A percentile compares a stretch with the other conserved stretches of the same genome.
Conservation (phyloP, 2,329 filamentous ascomycete genomes). For the Alternaria tenuissima region DNA sequence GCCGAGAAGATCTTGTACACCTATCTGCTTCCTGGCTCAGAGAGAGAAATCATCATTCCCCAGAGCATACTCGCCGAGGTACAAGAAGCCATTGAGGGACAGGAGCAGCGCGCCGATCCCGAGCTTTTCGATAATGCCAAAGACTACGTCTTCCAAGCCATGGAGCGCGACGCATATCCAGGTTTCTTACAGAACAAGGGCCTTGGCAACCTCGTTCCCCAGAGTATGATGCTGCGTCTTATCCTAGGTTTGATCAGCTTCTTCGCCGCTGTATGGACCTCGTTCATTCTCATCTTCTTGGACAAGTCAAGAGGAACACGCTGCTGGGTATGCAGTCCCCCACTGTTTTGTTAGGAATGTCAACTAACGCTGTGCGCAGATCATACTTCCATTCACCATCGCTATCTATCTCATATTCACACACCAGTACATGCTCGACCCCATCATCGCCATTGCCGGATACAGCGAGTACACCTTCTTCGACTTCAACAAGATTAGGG, state of each 20-base stretch:
- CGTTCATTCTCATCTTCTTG: constrained; percentile 91
- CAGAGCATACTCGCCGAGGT: constrained; percentile 87
- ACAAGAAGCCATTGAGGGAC: constrained; percentile 84
- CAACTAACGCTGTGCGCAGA: constrained; percentile 50
- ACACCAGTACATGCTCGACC: constrained; percentile 95
- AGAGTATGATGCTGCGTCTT: constrained; percentile 84
- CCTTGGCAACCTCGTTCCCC: constrained; percentile 91
- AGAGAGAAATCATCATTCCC: constrained; percentile 93
- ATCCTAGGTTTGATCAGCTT: constrained; percentile 85
- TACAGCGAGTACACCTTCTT: constrained; percentile 97
- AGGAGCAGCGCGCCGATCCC: constrained; percentile 86
- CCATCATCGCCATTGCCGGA: constrained; percentile 85
- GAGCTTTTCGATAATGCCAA: constrained; percentile 98
- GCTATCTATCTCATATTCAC: constrained; percentile 78
- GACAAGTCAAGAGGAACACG: constrained; percentile 76
- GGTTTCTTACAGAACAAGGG: constrained; percentile 96
- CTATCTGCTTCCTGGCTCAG: constrained; percentile 91
- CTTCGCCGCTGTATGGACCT: constrained; percentile 93
- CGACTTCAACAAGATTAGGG: constrained; percentile 85
- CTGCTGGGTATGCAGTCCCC: constrained; percentile 75
- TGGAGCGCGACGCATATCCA: constrained; percentile 99
- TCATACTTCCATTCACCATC: constrained; percentile 89
- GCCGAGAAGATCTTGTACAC: constrained; percentile 99
- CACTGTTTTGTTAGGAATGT: not conserved
- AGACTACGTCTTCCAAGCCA: constrained; percentile 99